Conservation (phyloP, 306 rosid species). For the Dalbergia cochinchinensis region DNA sequence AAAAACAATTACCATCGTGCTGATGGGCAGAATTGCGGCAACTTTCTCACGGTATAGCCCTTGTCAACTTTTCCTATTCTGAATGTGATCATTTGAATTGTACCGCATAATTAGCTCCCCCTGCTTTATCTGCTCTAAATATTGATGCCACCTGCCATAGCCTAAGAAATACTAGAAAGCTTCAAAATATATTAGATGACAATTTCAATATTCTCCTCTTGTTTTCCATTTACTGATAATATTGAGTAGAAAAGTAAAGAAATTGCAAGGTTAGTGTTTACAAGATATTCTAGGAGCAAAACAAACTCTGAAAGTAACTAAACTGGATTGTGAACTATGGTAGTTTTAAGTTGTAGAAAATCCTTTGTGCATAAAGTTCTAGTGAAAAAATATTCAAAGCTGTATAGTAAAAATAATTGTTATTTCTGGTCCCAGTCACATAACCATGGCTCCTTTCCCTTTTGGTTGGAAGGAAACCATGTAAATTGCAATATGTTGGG, state of each 20-base stretch:
- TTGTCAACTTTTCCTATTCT: slow-evolving; percentile 16
- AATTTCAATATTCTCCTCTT: slow-evolving; percentile 3
- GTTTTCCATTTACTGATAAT: background rate
- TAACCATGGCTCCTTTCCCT: background rate
- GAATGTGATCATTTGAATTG: slow-evolving; percentile 23
- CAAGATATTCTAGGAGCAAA: slow-evolving; percentile 2
- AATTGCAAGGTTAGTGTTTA: background rate
- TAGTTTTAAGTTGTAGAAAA: background rate
- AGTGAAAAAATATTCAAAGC: slow-evolving; percentile 6
- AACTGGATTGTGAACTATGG: background rate
- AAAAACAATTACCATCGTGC: slow-evolving; percentile 81
- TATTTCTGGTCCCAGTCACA: background rate
- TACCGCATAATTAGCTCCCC: slow-evolving; percentile 6
- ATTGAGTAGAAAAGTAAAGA: slow-evolving; percentile 3
- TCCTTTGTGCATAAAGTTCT: slow-evolving; percentile 7
- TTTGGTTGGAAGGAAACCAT: background rate
- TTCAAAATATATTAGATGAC: background rate
- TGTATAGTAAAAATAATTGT: background rate
- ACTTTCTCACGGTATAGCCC: slow-evolving; percentile 80
- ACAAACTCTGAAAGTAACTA: slow-evolving; percentile 16
- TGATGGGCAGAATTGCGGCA: slow-evolving; percentile 95
- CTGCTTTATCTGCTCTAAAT: background rate
- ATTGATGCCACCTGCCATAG: slow-evolving; percentile 14
- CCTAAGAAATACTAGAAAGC: slow-evolving; percentile 27
- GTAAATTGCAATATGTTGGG: background rate